phyloP scores from a whole-genome alignment of 1,284 basidiomycete species.

The Testicularia cyperi region DNA sequence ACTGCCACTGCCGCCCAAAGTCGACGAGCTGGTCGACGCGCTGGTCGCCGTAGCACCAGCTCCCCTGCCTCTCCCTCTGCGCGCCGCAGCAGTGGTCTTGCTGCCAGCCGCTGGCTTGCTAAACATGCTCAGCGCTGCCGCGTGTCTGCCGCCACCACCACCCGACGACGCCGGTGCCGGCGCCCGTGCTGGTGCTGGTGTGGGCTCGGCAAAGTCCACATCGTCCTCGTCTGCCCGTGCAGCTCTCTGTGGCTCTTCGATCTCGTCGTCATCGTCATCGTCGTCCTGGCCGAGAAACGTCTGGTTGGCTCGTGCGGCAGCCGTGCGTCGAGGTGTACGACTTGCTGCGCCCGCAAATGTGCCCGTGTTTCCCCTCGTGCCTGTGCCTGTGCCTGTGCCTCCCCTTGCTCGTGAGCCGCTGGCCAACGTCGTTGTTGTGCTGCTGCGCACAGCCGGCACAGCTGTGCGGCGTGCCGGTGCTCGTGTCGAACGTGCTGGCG shows the following conservation, averaged over 20 bases:
- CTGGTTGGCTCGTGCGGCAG: conserved; percentile 4
- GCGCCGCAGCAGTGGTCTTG: neutral
- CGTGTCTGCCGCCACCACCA: too few relatives aligned
- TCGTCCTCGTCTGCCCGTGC: too few relatives aligned
- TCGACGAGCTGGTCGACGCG: neutral
- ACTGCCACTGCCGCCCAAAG: neutral
- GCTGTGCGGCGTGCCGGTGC: too few relatives aligned
- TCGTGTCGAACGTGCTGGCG: too few relatives aligned
- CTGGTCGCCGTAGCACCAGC: neutral
- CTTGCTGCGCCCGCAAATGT: too few relatives aligned
- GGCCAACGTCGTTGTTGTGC: too few relatives aligned
- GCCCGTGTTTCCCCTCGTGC: too few relatives aligned
- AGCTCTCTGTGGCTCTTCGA: too few relatives aligned
- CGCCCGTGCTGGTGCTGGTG: conserved; percentile 9
- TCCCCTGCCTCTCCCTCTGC: neutral
- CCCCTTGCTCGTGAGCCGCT: too few relatives aligned
- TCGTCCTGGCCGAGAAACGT: conserved; percentile 24
- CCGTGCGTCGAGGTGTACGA: conserved; percentile 1
- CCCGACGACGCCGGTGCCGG: too few relatives aligned
- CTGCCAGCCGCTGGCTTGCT: neutral
- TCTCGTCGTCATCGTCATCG: conserved; percentile 15
- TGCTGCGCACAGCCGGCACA: too few relatives aligned
- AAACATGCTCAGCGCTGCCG: neutral
- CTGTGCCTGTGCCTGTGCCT: too few relatives aligned
- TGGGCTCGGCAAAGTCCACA: conserved; percentile 8